Base-by-base conservation (phyloP, 768 basidiomycete genomes). In the Lactarius psammicola region DNA sequence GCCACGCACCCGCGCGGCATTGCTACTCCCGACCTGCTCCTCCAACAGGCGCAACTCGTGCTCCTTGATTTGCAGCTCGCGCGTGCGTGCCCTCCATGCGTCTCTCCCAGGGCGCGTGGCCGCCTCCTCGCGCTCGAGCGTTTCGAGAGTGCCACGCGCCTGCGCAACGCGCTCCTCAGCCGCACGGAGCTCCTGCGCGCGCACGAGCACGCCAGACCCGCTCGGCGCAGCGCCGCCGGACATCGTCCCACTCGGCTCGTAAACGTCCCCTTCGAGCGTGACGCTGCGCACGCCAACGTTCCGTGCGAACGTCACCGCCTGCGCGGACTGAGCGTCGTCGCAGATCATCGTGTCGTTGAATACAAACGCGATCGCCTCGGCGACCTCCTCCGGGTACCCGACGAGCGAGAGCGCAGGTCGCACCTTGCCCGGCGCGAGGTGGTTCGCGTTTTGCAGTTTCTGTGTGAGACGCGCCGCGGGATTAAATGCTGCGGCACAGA, bases 341-440 rank as follows among this genome's bases (percentile, higher is more conserved):
- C 95, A 98, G 74, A 99, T 88, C 67, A 98, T 82, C 3, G 92
- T 93, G 74, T 95, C 89, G 63, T 91, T 89, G 75, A 98, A 99
- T 23, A 98, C 95, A 76, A 88, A 98, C 15, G 87, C 81, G 85
- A 98, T 94, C 20, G 97, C 97, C 34, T 86, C 88, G 4, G 87
- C 81, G 36, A 98, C 89, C 54, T 95, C 92, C 3, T 86, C 77
- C 15, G 86, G 80, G 75, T 92, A 96, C 1, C 88, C 87, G 46
- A 98, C 87, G 7, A 98, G 84, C 18, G 92, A 90, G n/a, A 98
- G 82, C 0, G 97, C 97, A 20, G 89, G 83, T 62, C 87, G 84
- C 1, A 91, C 95, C 75, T 92, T 93, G 60, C 88, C 89, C 0
- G 86, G 87, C 8, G 92, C 90, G 26, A 95, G 74, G 31, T 81